Evolutionary conservation across 208 protist species (phyloP), one percentile per base, ranked within the genome.

Genomic region (Leishmania aethiopica): DNA sequence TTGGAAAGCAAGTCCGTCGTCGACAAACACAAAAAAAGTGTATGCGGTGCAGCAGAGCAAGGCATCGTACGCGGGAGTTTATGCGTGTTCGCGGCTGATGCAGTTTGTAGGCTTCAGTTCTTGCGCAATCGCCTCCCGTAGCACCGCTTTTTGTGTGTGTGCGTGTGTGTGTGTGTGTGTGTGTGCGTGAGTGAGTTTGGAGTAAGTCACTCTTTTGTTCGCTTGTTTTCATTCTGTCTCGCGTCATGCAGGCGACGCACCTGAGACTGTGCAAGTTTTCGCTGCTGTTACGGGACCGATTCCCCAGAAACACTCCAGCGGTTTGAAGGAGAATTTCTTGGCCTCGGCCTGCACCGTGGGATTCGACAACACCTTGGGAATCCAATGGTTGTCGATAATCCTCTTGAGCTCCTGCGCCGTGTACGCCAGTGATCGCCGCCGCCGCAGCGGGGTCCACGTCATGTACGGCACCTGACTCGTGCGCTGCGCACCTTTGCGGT

Each of bases 371-470:
- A 96, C 80, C 49, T 90, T 88, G 5, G 94, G 93, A 45, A 96
- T 80, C 93, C 94, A 97, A n/a, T 90, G 70, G 25, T 84, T 53
- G 64, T 97, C 92, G 73, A 97, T 95, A 45, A 94, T 86, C 17
- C 66, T 62, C 85, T 89, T 90, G 57, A 97, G 70, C 73, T 96
- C 92, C 60, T 93, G 71, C 17, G 85, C 89, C 10, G 90, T 92
- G 51, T 87, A 89, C n/a, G 87, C 84, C 19, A 91, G 84, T 32
- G 82, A 55, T 40, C 85, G 85, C 32, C 85, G 75, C 13, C 93
- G 87, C 37, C 89, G 82, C 45, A 97, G 82, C 64, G 95, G 95
- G 32, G 93, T 96, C 93, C 95, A 97, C 37, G 95, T 96, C 95
- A 97, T 97, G 79, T 97, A 97, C 40, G 95, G 95, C 2, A 89